phyloP scores from a whole-genome alignment of 192 early-diverging fungal species.

The Coemansia sp. region DNA sequence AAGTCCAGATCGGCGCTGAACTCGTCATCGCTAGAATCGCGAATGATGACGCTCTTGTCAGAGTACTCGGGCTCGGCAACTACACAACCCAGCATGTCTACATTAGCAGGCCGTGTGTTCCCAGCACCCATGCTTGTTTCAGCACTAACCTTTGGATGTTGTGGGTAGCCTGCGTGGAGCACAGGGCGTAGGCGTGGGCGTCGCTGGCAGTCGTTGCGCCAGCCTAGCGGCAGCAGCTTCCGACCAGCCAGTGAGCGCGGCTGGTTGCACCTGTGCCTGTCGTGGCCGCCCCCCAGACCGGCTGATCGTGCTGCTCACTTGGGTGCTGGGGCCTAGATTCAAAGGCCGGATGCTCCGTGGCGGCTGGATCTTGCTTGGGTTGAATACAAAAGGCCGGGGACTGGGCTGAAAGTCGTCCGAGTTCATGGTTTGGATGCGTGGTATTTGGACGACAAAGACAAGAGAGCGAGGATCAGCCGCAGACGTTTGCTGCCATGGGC shows the following conservation, averaged over 20 bases:
- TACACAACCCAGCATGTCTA: not conserved
- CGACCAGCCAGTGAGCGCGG: too few species aligned
- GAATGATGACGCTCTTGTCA: slow-evolving; percentile 13
- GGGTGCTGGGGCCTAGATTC: slow-evolving; percentile 1
- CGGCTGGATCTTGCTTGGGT: slow-evolving; percentile 17
- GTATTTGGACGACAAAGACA: not conserved
- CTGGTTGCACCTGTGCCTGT: not conserved
- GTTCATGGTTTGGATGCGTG: too few species aligned
- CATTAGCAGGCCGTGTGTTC: not conserved
- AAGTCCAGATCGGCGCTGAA: slow-evolving; percentile 9
- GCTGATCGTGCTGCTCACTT: not conserved
- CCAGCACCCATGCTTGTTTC: not conserved
- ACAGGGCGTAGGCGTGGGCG: too few species aligned
- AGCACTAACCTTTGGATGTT: too few species aligned
- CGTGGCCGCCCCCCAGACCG: not conserved
- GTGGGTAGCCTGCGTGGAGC: too few species aligned
- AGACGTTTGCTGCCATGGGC: too few species aligned
- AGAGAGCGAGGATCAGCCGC: too few species aligned
- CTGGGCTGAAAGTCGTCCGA: slow-evolving; percentile 2
- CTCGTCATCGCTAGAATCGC: slow-evolving; percentile 24
- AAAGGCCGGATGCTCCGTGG: slow-evolving; percentile 33
- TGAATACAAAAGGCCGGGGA: slow-evolving; percentile 28
- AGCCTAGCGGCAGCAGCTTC: too few species aligned
- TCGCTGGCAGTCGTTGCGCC: too few species aligned
- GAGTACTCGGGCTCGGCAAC: not conserved